phyloP scores from a whole-genome alignment of 305 asterid species.

The Solanum hybrid region DNA sequence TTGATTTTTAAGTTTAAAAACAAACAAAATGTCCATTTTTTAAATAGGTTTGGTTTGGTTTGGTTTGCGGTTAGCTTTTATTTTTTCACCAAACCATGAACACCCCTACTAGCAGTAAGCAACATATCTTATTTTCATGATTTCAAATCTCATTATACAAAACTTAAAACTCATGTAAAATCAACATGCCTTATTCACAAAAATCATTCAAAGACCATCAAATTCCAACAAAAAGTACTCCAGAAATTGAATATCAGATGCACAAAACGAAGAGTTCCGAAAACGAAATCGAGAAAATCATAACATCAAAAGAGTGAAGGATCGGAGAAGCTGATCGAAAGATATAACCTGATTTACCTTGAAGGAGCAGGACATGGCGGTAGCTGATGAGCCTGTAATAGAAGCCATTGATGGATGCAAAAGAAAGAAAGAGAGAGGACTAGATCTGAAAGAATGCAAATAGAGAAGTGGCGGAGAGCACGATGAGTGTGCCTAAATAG shows the following conservation, averaged over 20 bases:
- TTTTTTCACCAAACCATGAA: background rate
- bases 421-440: constrained; percentile 2
- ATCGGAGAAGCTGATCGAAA: background rate
- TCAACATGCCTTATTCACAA: background rate
- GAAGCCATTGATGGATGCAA: constrained; percentile 51
- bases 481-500: constrained; percentile 39
- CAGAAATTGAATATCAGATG: background rate
- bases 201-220: background rate
- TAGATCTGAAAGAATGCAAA: constrained; percentile 24
- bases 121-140: background rate
- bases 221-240: background rate
- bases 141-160: background rate
- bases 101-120: background rate
- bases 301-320: background rate
- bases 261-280: background rate
- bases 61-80: background rate
- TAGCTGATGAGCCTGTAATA: constrained; percentile 39
- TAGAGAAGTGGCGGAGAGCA: constrained; percentile 52
- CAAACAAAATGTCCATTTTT: background rate
- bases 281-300: background rate
- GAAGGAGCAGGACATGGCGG: constrained; percentile 39
- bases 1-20: too few relatives aligned
- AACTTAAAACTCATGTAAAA: background rate
- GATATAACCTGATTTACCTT: constrained; percentile 52
- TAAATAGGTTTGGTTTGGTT: background rate